A percentile compares a stretch with the other conserved stretches of the same genome.
Evolutionary conservation across 2,329 filamentous ascomycete species (phyloP).

Genomic region (Cordyceps fumosorosea): DNA sequence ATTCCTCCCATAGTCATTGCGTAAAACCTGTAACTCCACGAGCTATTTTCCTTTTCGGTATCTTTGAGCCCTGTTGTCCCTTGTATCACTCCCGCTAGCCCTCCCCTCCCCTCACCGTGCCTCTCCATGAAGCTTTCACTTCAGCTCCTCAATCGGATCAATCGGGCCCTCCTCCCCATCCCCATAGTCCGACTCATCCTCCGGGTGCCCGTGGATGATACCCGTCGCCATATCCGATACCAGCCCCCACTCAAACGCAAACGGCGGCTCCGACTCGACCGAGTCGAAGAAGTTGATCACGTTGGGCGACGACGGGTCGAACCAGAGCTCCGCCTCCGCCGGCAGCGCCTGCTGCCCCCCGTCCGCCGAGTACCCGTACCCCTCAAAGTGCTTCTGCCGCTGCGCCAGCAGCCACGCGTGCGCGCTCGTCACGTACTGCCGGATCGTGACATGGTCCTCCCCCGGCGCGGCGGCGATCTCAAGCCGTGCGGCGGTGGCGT

Average conservation of each 20-base stretch:
- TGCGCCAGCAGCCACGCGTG: slow-evolving; percentile 5
- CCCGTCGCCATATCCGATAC: not conserved
- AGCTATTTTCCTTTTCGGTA: too few species aligned
- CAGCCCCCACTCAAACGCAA: slow-evolving; percentile 3
- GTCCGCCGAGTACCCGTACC: not conserved
- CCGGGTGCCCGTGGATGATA: not conserved
- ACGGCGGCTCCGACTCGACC: slow-evolving; percentile 5
- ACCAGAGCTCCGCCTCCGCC: slow-evolving; percentile 7
- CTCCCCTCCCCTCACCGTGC: too few species aligned
- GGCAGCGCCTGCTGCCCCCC: not conserved
- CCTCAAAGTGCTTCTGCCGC: slow-evolving; percentile 1
- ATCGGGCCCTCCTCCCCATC: slow-evolving; percentile 2
- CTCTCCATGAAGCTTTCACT: not conserved
- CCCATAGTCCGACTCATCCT: not conserved
- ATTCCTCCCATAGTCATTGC: too few species aligned
- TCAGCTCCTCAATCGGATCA: slow-evolving; percentile 1
- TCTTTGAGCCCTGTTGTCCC: not conserved
- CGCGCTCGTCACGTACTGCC: not conserved
- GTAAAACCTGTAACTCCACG: not conserved
- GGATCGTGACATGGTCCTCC: not conserved
- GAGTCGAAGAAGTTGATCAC: slow-evolving; percentile 6
- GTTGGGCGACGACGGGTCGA: slow-evolving; percentile 5
- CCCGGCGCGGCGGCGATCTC: not conserved
- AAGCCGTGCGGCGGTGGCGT: not conserved
- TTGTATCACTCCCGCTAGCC: not conserved